Base-by-base conservation (phyloP, 139 green algal genomes). In the Chlamydomonas sp. region DNA sequence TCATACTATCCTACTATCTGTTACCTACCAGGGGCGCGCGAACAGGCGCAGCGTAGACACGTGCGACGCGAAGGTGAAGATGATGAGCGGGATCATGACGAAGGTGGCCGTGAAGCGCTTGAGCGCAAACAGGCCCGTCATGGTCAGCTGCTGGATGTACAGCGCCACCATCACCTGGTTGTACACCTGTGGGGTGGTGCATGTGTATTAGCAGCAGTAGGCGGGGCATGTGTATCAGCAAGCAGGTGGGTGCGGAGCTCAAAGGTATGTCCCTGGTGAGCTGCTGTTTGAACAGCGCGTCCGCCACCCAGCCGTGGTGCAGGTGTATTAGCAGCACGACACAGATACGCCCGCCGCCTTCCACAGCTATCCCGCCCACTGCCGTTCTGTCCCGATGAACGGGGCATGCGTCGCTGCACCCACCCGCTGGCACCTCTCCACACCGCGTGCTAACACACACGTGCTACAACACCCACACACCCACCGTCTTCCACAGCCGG, bases 401-500 rank as follows among this genome's bases (percentile, higher is more conserved):
- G 15, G 74, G 74, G 57, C 72, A 15, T 15, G 14, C 67, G 20
- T 5, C 67, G 8, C 67, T 18, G 7, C 67, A 20, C 5, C 67
- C 14, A 73, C 10, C 4, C 67, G 67, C 10, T 12, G 67, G 20
- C 8, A 31, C 10, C 67, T 31, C 67, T 73, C 20, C n/a, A 12
- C 16, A 8, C 72, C 10, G 3, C 4, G 18, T 16, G 5, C 4
- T 58, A 68, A 49, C 31, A 49, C 31, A 49, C 31, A 49, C 73
- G 17, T 60, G 7, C 17, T 18, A 49, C 31, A 0, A 0, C 31
- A 49, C 31, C 10, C 20, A 5, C 1, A 1, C 0, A 20, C 81
- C 8, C 72, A 88, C 84, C 84, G 75, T 83, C 63, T 77, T 77
- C 90, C 90, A 93, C 76, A 93, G 80, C 80, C 73, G 68, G 3